Evolutionary conservation across 2,329 filamentous ascomycete species (phyloP).

Genomic region (Fusarium miscanthi): DNA sequence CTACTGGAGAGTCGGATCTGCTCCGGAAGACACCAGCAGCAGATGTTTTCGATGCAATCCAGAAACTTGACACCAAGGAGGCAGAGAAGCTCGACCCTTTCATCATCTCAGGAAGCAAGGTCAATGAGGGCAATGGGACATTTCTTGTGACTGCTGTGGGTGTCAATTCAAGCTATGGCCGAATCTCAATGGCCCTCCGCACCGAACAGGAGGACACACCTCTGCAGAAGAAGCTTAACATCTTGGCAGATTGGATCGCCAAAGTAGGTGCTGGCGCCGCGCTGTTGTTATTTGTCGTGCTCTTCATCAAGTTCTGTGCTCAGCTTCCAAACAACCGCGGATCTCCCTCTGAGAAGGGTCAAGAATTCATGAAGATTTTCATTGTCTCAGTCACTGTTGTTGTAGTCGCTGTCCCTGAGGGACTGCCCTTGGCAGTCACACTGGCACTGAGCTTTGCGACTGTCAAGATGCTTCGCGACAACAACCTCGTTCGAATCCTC

Average conservation of each 20-base stretch:
- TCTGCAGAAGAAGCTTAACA: conserved; percentile 64
- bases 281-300: conserved; percentile 77
- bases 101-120: conserved; percentile 67
- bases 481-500: conserved; percentile 74
- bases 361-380: conserved; percentile 70
- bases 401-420: conserved; percentile 75
- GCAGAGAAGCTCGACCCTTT: conserved; percentile 71
- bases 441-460: conserved; percentile 76
- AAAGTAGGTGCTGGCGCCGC: conserved; percentile 71
- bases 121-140: conserved; percentile 64
- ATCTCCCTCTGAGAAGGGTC: conserved; percentile 65
- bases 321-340: conserved; percentile 63
- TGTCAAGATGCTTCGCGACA: conserved; percentile 75
- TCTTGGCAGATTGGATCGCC: conserved; percentile 49
- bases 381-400: conserved; percentile 75
- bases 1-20: conserved; percentile 78
- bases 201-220: conserved; percentile 64
- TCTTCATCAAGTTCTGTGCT: conserved; percentile 81
- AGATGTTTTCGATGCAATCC: conserved; percentile 66
- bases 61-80: conserved; percentile 55
- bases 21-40: conserved; percentile 73
- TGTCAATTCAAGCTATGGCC: conserved; percentile 64
- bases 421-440: conserved; percentile 74
- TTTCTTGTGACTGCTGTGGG: conserved; percentile 68
- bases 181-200: conserved; percentile 66